Percentiles rank a stretch among this genome's conserved stretches.
Conservation (phyloP, 2,329 filamentous ascomycete species). For the Calonectria pauciramosa region DNA sequence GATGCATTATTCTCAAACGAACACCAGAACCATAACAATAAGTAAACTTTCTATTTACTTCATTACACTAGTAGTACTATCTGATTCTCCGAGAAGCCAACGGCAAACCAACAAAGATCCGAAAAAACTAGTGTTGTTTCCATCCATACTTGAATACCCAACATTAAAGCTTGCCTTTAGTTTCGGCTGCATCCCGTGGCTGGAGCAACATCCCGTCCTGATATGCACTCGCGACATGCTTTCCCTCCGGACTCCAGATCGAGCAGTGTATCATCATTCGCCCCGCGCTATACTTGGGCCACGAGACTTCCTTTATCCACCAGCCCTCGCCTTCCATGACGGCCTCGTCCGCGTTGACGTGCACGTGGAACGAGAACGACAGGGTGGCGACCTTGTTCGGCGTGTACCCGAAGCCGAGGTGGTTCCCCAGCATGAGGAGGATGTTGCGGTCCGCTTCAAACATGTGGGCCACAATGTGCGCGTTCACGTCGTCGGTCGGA, state of each 20-base stretch:
- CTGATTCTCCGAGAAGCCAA: too few relatives aligned
- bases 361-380: constrained; percentile 66
- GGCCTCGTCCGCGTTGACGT: constrained; percentile 62
- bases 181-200: not conserved
- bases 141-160: not conserved
- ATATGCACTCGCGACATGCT: constrained; percentile 68
- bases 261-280: constrained; percentile 63
- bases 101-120: too few relatives aligned
- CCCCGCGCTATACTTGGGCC: constrained; percentile 62
- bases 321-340: constrained; percentile 63
- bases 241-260: constrained; percentile 67
- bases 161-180: constrained; percentile 5
- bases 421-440: constrained; percentile 64
- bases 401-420: constrained; percentile 60
- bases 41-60: not conserved
- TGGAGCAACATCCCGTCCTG: constrained; percentile 64
- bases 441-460: constrained; percentile 69
- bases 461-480: constrained; percentile 63
- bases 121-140: too few relatives aligned
- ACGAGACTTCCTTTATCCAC: constrained; percentile 68
- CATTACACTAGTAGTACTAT: not conserved
- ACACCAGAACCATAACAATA: too few relatives aligned
- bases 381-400: constrained; percentile 60
- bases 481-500: constrained; percentile 55
- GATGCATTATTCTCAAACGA: not conserved